Evolutionary conservation across 176 grass and related monocot genomes (phyloP).

Genomic region (Metroxylon sagu): DNA sequence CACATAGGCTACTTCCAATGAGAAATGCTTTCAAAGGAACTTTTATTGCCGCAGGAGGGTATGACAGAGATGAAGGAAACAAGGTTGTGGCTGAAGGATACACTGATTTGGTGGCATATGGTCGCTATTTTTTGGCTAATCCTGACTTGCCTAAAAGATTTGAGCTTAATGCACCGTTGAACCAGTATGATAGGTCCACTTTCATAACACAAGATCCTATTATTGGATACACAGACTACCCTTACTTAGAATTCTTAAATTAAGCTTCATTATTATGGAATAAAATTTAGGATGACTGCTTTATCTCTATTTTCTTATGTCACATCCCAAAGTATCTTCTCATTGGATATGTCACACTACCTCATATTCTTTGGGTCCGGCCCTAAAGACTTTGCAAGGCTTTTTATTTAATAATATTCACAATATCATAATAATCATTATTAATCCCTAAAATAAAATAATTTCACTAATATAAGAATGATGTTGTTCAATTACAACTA

Average conservation of each 20-base stretch:
- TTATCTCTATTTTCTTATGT: no score
- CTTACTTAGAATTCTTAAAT: neutral
- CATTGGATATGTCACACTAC: no score
- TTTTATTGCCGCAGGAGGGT: slow-evolving; percentile 47
- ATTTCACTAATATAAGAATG: no score
- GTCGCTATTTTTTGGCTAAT: slow-evolving; percentile 51
- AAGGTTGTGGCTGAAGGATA: slow-evolving; percentile 33
- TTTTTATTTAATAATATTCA: no score
- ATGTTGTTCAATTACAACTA: no score
- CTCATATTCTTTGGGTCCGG: no score
- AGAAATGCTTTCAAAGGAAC: slow-evolving; percentile 31
- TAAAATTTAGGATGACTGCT: no score
- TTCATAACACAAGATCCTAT: slow-evolving; percentile 37
- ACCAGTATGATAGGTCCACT: slow-evolving; percentile 41
- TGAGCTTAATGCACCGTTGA: slow-evolving; percentile 17
- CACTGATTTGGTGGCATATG: slow-evolving; percentile 34
- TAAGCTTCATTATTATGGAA: no score
- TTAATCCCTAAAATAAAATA: no score
- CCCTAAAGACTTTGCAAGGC: no score
- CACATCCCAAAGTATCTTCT: no score
- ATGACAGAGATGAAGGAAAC: slow-evolving; percentile 39
- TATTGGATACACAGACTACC: slow-evolving; percentile 39
- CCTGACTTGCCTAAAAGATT: slow-evolving; percentile 44
- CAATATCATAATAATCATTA: no score
- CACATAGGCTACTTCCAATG: slow-evolving; percentile 28